Conservation (phyloP, 2,329 filamentous ascomycete genomes). For the Penicillium sp. region DNA sequence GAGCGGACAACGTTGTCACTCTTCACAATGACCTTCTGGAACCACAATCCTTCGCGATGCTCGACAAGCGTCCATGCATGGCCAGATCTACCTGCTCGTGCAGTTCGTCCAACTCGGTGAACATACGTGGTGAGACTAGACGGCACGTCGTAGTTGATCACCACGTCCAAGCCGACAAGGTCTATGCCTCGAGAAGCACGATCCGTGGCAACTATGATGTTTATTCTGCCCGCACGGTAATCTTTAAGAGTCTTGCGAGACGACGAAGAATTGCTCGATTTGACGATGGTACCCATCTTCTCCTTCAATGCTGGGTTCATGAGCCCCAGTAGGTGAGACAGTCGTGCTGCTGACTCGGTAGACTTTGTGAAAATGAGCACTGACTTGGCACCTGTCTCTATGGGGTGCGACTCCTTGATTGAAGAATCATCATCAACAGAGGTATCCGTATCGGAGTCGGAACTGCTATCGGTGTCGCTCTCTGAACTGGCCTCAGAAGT, state of each 20-base stretch:
- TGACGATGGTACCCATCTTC: constrained; percentile 68
- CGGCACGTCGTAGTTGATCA: constrained; percentile 92
- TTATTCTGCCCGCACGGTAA: constrained; percentile 61
- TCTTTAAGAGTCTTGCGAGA: constrained; percentile 64
- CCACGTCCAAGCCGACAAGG: constrained; percentile 71
- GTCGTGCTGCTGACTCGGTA: constrained; percentile 79
- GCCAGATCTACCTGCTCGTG: constrained; percentile 71
- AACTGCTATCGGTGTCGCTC: constrained; percentile 18
- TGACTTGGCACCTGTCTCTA: constrained; percentile 30
- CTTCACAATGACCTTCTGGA: constrained; percentile 76
- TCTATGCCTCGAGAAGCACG: constrained; percentile 91
- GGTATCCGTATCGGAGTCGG: constrained; percentile 21
- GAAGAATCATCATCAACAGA: constrained; percentile 14
- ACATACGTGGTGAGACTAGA: constrained; percentile 77
- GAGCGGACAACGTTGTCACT: constrained; percentile 31
- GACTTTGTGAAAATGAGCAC: constrained; percentile 86
- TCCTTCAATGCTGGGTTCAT: constrained; percentile 57
- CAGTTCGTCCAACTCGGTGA: constrained; percentile 87
- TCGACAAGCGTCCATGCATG: constrained; percentile 83
- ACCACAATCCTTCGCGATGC: constrained; percentile 83
- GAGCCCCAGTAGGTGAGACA: constrained; percentile 72
- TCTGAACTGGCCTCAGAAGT: constrained; percentile 5
- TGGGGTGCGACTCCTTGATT: not conserved
- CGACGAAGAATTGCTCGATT: constrained; percentile 68
- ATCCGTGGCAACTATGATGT: constrained; percentile 83